Base-by-base conservation (phyloP, 2,329 filamentous ascomycete species). In the Aspergillus transmontanensis region DNA sequence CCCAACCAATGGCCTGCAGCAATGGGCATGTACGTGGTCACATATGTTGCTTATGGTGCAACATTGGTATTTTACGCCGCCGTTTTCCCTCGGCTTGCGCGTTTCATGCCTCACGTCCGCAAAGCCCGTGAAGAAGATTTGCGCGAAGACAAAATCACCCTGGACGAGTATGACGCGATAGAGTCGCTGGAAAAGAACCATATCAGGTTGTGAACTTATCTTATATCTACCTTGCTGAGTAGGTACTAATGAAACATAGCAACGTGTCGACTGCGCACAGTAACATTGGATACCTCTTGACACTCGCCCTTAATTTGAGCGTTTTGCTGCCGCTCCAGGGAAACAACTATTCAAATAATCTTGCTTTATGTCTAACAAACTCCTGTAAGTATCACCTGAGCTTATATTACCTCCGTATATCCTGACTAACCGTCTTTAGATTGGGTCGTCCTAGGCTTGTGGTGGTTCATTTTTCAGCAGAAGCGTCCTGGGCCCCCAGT, bases 391-490 rank as follows among this genome's bases (percentile, higher is more conserved):
- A 21, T 34, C 19, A 10, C 12, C 23, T 23, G 2, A 32, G 26
- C 16, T 6, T 14, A 12, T 12, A 10, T 19, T 10, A 4, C 5
- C 21, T n/a, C 28, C 7, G 10, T 23, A 12, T 54, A 32, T 6
- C 19, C 23, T 26, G 4, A 36, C 57, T 41, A 6, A 58, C 28
- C 0, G 16, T 34, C 28, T n/a, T 19, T 57, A 79, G 78, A 80
- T 56, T 80, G 78, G 79, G 72, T 80, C 12, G 58, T 81, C 0
- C 69, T 81, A 14, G 78, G 78, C 4, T 69, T 80, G 12, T 80
- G 78, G 75, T 80, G 79, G 78, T 81, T 81, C 55, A 68, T 80
- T 23, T 80, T 78, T 59, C 77, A 80, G 62, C 76, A 81, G 63
- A 76, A 73, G 53, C 70, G 79, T 6, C 77, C 77, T 6, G 79